Percentiles rank a stretch among this genome's conserved stretches.
Conservation (phyloP, 2,329 filamentous ascomycete genomes). For the Fusarium secorum region DNA sequence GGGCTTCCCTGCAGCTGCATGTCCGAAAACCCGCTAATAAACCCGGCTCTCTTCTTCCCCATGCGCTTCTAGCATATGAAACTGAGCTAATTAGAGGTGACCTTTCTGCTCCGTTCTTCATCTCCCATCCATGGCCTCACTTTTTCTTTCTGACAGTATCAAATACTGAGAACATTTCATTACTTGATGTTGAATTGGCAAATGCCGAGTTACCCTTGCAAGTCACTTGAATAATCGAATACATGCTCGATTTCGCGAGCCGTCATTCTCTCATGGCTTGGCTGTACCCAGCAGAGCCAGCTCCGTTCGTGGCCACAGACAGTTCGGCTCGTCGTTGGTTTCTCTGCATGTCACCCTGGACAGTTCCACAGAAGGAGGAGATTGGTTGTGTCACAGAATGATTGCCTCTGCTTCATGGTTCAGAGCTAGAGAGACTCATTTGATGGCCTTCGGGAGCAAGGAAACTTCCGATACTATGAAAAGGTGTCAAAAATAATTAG, state of each 20-base stretch:
- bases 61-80: constrained; percentile 34
- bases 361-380: constrained; percentile 27
- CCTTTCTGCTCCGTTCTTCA: constrained; percentile 32
- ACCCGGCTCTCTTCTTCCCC: constrained; percentile 11
- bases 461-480: neutral
- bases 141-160: neutral
- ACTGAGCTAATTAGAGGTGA: constrained; percentile 36
- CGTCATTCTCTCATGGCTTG: neutral
- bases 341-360: neutral
- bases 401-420: constrained; percentile 22
- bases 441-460: neutral
- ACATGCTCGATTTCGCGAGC: neutral
- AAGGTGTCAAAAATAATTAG: neutral
- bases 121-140: constrained; percentile 30
- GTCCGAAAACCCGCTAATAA: constrained; percentile 9
- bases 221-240: neutral
- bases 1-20: constrained; percentile 7
- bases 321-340: constrained; percentile 1
- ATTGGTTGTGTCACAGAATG: constrained; percentile 36
- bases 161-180: neutral
- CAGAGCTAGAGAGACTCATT: neutral
- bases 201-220: neutral
- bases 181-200: neutral
- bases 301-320: neutral
- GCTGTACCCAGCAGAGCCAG: neutral